Evolutionary conservation across 306 rosid genomes (phyloP).

Genomic region (Vigna trinervia): DNA sequence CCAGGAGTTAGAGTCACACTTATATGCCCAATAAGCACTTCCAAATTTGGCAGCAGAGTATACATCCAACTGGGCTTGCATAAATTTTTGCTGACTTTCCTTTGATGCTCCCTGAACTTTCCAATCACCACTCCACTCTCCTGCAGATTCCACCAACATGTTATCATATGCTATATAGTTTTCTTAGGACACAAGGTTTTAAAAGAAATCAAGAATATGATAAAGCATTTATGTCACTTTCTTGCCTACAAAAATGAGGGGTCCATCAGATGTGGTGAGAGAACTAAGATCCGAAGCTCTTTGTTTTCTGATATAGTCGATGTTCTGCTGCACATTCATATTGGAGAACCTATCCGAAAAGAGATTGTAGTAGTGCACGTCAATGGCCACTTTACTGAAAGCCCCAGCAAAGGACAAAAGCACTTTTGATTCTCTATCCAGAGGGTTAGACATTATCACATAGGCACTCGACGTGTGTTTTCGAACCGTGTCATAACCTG

Average conservation of each 20-base stretch:
- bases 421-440: conserved; percentile 50
- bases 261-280: conserved; percentile 58
- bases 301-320: conserved; percentile 46
- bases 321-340: conserved; percentile 56
- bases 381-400: conserved; percentile 52
- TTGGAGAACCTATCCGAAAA: conserved; percentile 44
- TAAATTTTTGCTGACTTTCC: conserved; percentile 50
- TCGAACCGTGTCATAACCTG: conserved; percentile 59
- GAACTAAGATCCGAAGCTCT: conserved; percentile 55
- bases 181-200: background rate
- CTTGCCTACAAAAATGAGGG: conserved; percentile 66
- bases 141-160: conserved; percentile 44
- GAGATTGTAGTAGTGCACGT: conserved; percentile 67
- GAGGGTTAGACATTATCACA: conserved; percentile 62
- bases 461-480: conserved; percentile 53
- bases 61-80: conserved; percentile 50
- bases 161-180: background rate
- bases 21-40: conserved; percentile 76
- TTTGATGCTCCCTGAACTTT: conserved; percentile 45
- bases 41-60: conserved; percentile 64
- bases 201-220: background rate
- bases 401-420: conserved; percentile 54
- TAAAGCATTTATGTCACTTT: background rate
- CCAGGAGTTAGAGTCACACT: conserved; percentile 53
- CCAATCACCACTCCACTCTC: conserved; percentile 71